Evolutionary conservation across 345 rosid genomes (phyloP).

Genomic region (Lumnitzera littorea): DNA sequence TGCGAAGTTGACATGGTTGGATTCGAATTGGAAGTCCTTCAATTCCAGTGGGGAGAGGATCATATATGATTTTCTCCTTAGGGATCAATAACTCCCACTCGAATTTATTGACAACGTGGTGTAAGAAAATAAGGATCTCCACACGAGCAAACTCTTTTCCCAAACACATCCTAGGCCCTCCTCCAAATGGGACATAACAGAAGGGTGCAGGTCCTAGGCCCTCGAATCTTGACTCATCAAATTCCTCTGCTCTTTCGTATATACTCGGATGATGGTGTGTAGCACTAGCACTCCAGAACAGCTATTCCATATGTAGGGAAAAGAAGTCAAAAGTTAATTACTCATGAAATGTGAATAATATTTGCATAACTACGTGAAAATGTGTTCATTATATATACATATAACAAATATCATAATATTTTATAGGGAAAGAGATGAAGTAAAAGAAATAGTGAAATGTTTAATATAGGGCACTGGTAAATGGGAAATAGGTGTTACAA

Average conservation of each 20-base stretch:
- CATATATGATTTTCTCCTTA: constrained; percentile 8
- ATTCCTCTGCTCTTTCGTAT: constrained; percentile 9
- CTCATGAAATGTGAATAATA: too few relatives aligned
- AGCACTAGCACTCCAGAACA: constrained; percentile 4
- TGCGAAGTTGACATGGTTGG: background rate
- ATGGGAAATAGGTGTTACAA: too few relatives aligned
- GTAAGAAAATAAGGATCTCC: constrained; percentile 18
- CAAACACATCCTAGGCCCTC: constrained; percentile 19
- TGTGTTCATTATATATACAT: too few relatives aligned
- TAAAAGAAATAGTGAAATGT: too few relatives aligned
- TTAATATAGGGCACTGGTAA: too few relatives aligned
- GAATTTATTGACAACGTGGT: constrained; percentile 17
- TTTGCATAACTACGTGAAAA: too few relatives aligned
- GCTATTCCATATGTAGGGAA: background rate
- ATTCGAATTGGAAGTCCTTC: constrained; percentile 15
- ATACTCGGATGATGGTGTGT: constrained; percentile 12
- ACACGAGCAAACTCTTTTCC: constrained; percentile 15
- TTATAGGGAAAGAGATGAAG: too few relatives aligned
- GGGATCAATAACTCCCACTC: constrained; percentile 14
- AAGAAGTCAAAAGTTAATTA: too few relatives aligned
- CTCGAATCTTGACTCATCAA: constrained; percentile 17
- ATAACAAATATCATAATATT: too few relatives aligned
- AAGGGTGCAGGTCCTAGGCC: constrained; percentile 3
- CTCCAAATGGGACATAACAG: constrained; percentile 19
- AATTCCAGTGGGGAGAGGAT: constrained; percentile 11